A percentile compares a stretch with the other conserved stretches of the same genome.
These are phyloP conservation scores for Alternaria postmessia DNA, from an alignment of 2,329 filamentous ascomycete genomes.

Conservation along the genomic window DNA sequence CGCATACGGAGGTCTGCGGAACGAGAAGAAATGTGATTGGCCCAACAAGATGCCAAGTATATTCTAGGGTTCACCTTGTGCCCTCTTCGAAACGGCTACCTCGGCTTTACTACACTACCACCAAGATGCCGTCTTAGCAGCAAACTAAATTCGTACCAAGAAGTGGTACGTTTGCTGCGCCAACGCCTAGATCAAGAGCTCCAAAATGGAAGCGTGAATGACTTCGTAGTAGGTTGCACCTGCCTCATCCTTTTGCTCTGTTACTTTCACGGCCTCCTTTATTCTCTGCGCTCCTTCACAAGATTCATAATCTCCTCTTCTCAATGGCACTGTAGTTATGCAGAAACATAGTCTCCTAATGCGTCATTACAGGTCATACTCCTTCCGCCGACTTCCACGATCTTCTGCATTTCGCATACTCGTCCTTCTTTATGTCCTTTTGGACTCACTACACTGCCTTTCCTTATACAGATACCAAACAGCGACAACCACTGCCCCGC, in stretches of 20 bases:
- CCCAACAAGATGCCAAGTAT: neutral
- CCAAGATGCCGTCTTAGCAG: slow-evolving; percentile 9
- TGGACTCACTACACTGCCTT: slow-evolving; percentile 33
- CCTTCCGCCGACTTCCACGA: slow-evolving; percentile 29
- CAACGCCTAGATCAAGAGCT: neutral
- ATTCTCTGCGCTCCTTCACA: neutral
- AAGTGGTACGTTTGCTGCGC: slow-evolving; percentile 1
- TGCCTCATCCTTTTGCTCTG: neutral
- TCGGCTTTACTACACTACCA: slow-evolving; percentile 7
- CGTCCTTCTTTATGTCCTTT: slow-evolving; percentile 28
- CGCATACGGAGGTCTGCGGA: neutral
- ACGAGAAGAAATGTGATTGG: neutral
- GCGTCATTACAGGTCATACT: slow-evolving; percentile 25
- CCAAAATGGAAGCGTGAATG: neutral
- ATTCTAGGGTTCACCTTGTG: slow-evolving; percentile 2
- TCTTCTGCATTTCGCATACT: slow-evolving; percentile 29
- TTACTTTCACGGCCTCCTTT: neutral
- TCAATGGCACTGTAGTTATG: neutral
- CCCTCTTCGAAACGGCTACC: slow-evolving; percentile 6
- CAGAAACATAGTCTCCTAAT: slow-evolving; percentile 16
- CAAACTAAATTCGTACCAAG: slow-evolving; percentile 9
- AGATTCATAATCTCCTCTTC: neutral
- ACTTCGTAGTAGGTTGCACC: slow-evolving; percentile 5
- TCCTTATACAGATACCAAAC: slow-evolving; percentile 26
- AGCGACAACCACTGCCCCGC: slow-evolving; percentile 15